Conservation (phyloP, 2,329 filamentous ascomycete genomes). For the Stachybotrys elegans region DNA sequence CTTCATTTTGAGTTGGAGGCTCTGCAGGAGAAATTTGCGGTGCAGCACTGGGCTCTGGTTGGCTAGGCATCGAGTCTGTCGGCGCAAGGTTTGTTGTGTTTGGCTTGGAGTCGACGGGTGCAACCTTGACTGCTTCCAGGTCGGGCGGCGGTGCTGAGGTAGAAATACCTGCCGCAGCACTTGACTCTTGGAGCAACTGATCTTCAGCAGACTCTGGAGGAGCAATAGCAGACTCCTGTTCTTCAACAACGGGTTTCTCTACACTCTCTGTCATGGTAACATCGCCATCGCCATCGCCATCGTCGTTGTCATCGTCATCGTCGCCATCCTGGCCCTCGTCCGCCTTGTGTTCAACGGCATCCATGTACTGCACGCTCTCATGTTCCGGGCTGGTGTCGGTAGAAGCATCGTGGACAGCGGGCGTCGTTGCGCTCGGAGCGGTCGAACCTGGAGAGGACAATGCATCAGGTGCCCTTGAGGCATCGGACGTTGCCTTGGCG, state of each 20-base stretch:
- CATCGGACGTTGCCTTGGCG: constrained; percentile 30
- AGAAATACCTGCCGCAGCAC: too few species aligned
- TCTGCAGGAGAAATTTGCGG: too few species aligned
- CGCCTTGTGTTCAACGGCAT: constrained; percentile 42
- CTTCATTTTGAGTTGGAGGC: too few species aligned
- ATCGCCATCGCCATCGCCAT: constrained; percentile 6
- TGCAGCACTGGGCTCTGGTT: too few species aligned
- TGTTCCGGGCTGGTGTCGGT: constrained; percentile 71
- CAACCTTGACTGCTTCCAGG: too few species aligned
- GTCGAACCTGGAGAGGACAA: constrained; percentile 60
- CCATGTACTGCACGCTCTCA: constrained; percentile 53
- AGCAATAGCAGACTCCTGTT: constrained; percentile 13
- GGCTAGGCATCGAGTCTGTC: too few species aligned
- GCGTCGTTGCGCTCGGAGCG: constrained; percentile 68
- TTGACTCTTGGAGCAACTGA: constrained; percentile 39
- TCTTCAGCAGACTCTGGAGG: constrained; percentile 31
- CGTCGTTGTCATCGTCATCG: constrained; percentile 25
- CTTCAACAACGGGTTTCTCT: constrained; percentile 10
- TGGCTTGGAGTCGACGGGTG: too few species aligned
- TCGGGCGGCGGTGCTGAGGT: too few species aligned
- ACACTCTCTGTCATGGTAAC: constrained; percentile 2
- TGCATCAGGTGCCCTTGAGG: constrained; percentile 34
- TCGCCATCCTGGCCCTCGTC: constrained; percentile 19
- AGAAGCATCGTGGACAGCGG: constrained; percentile 61
- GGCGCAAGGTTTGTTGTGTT: too few species aligned